Conservation (phyloP, 306 rosid species). For the Quercus aquifolioides region DNA sequence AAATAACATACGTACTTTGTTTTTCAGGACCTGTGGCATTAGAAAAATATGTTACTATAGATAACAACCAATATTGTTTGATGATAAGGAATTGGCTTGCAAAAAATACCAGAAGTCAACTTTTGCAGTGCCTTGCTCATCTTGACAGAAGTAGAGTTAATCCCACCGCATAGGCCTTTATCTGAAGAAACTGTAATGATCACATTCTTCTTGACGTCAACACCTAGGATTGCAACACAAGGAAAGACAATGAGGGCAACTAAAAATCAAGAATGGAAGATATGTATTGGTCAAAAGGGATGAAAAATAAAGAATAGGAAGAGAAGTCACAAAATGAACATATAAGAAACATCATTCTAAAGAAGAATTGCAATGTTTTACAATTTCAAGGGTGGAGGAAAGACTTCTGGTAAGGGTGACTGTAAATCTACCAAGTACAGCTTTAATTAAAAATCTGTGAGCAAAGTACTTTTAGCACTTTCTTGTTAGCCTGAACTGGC, state of each 20-base stretch:
- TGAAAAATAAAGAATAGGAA: neutral
- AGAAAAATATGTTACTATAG: neutral
- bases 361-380: neutral
- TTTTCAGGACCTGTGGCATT: constrained; percentile 68
- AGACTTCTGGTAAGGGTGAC: neutral
- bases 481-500: neutral
- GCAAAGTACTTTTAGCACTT: neutral
- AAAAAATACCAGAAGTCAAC: constrained; percentile 68
- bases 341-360: neutral
- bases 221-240: constrained; percentile 43
- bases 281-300: neutral
- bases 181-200: constrained; percentile 84
- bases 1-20: constrained; percentile 67
- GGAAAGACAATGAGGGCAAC: constrained; percentile 15
- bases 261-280: neutral
- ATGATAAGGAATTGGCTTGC: constrained; percentile 8
- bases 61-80: neutral
- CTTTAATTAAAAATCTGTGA: neutral
- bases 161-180: constrained; percentile 99
- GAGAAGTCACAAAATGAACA: neutral
- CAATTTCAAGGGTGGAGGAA: neutral
- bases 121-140: constrained; percentile 71
- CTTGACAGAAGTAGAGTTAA: constrained; percentile 95
- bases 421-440: neutral
- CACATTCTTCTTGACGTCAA: constrained; percentile 75